A percentile compares a stretch with the other conserved stretches of the same genome.
Conservation (phyloP, 768 basidiomycete genomes). For the Leccinum boreale region DNA sequence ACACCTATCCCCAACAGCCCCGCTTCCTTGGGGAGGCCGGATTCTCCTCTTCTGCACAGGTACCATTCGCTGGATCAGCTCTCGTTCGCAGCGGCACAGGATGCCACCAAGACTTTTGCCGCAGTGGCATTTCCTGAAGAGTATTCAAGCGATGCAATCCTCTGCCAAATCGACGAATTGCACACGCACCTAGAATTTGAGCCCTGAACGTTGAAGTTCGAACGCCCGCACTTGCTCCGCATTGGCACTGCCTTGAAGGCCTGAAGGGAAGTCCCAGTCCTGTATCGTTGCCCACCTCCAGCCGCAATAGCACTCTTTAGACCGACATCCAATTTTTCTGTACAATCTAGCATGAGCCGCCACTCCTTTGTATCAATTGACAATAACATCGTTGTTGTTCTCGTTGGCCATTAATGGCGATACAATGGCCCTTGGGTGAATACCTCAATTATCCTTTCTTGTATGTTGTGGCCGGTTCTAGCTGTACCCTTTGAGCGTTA, state of each 20-base stretch:
- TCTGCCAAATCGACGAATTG: conserved; percentile 23
- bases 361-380: conserved; percentile 8
- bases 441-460: conserved; percentile 10
- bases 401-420: not conserved
- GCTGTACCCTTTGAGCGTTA: conserved; percentile 7
- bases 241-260: not conserved
- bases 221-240: conserved; percentile 2
- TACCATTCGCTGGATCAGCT: conserved; percentile 20
- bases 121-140: not conserved
- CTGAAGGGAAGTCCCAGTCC: not conserved
- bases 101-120: not conserved
- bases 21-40: conserved; percentile 9
- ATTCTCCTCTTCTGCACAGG: conserved; percentile 24
- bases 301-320: conserved; percentile 1
- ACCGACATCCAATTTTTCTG: not conserved
- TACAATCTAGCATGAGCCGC: not conserved
- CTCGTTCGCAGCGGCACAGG: conserved; percentile 3
- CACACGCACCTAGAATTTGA: conserved; percentile 16
- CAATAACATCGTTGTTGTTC: conserved; percentile 6
- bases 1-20: conserved; percentile 23
- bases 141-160: not conserved
- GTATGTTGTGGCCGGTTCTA: conserved; percentile 3
- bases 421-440: conserved; percentile 7
- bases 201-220: conserved; percentile 7
- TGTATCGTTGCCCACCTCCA: not conserved